Percentiles rank a stretch among this genome's conserved stretches.
These are phyloP conservation scores for Magnolia changhungtana DNA, from an alignment of 164 flowering plant species.

Conservation along the genomic window DNA sequence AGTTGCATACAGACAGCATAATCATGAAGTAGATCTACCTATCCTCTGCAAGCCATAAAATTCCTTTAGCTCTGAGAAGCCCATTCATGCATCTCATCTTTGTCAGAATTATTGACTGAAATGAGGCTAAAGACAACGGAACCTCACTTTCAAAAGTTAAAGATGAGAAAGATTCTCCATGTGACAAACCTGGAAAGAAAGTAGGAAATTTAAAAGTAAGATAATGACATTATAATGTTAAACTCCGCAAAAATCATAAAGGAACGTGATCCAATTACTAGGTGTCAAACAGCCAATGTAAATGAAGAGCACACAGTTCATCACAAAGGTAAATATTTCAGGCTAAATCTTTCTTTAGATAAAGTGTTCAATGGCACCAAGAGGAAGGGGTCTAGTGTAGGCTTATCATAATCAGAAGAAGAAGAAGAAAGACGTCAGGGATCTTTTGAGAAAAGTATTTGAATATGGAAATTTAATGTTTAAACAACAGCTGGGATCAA, in stretches of 20 bases:
- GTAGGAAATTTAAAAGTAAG: not conserved
- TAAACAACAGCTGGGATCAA: too few relatives aligned
- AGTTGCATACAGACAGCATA: not conserved
- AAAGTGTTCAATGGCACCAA: too few relatives aligned
- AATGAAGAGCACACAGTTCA: too few relatives aligned
- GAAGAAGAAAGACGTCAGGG: too few relatives aligned
- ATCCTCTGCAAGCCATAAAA: slow-evolving; percentile 15
- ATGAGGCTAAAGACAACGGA: slow-evolving; percentile 10
- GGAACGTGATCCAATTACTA: not conserved
- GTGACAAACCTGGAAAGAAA: slow-evolving; percentile 7
- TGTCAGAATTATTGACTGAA: slow-evolving; percentile 12
- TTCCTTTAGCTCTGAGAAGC: slow-evolving; percentile 17
- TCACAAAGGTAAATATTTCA: too few relatives aligned
- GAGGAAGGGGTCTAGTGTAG: too few relatives aligned
- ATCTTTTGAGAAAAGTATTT: too few relatives aligned
- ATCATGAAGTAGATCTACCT: not conserved
- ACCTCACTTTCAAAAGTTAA: slow-evolving; percentile 12
- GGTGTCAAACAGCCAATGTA: not conserved
- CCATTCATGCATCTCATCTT: slow-evolving; percentile 7
- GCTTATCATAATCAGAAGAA: too few relatives aligned
- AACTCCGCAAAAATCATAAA: not conserved
- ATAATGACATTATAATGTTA: not conserved
- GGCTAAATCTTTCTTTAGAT: too few relatives aligned
- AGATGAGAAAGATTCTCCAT: slow-evolving; percentile 12
- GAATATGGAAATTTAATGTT: too few relatives aligned